Conservation (phyloP, 345 rosid genomes). For the Eucalyptus cloeziana region DNA sequence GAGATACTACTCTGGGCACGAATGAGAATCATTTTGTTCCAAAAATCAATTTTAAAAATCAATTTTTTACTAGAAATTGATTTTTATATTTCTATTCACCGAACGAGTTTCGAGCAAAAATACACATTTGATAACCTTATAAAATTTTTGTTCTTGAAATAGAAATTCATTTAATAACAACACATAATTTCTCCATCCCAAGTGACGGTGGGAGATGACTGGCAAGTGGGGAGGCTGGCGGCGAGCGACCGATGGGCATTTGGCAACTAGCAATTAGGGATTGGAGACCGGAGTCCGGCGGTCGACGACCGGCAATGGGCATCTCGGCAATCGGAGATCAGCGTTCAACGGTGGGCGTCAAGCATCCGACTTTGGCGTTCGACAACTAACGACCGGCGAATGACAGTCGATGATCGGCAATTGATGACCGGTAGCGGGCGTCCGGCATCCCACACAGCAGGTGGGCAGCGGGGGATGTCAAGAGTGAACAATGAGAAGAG, state of each 20-base stretch:
- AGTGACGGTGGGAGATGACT: accelerated
- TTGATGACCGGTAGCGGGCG: accelerated
- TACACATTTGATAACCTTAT: too few relatives aligned
- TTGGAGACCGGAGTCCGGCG: accelerated
- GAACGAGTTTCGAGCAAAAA: too few relatives aligned
- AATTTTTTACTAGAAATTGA: too few relatives aligned
- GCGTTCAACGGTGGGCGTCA: accelerated
- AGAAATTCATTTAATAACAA: too few relatives aligned
- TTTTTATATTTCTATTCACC: too few relatives aligned
- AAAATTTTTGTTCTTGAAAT: accelerated
- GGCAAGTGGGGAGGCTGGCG: too few relatives aligned
- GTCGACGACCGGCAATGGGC: accelerated
- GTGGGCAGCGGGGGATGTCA: accelerated
- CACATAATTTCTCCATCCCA: too few relatives aligned
- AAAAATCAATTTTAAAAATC: too few relatives aligned
- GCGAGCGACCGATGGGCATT: accelerated
- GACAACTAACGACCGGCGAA: accelerated
- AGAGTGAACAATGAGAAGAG: too few relatives aligned
- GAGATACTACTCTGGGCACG: accelerated
- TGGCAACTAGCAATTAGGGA: too few relatives aligned
- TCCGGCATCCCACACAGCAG: accelerated
- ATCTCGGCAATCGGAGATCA: accelerated
- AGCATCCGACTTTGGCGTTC: accelerated
- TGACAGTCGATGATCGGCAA: accelerated
- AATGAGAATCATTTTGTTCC: too few relatives aligned